A percentile compares a stretch with the other conserved stretches of the same genome.
Evolutionary conservation across 805 yeast genomes (phyloP).

Genomic region (Myxozyma kluyveri): DNA sequence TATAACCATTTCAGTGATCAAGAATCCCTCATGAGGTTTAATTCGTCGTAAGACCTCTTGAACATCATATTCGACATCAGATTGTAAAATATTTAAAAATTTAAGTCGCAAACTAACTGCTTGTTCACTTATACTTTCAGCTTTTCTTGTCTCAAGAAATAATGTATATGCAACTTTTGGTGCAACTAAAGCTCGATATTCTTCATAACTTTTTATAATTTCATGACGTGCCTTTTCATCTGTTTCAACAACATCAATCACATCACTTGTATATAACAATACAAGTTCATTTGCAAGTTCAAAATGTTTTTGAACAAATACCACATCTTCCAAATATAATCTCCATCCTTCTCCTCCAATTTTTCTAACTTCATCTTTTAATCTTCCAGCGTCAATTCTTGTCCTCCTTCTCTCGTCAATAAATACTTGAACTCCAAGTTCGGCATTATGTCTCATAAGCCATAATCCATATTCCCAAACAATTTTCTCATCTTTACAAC

Average conservation of each 20-base stretch:
- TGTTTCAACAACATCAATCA: conserved; percentile 33
- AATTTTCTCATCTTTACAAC: conserved; percentile 34
- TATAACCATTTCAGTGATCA: conserved; percentile 38
- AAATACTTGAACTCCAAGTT: conserved; percentile 38
- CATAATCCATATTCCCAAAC: conserved; percentile 42
- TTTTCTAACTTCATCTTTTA: conserved; percentile 36
- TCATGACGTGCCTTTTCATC: conserved; percentile 22
- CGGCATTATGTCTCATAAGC: conserved; percentile 36
- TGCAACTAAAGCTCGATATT: conserved; percentile 32
- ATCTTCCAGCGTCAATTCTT: conserved; percentile 33
- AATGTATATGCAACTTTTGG: conserved; percentile 39
- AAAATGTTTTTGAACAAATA: conserved; percentile 32
- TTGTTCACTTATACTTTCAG: conserved; percentile 17
- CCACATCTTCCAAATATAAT: conserved; percentile 38
- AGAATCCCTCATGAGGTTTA: conserved; percentile 33
- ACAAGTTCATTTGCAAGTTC: conserved; percentile 38
- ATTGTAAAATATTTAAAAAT: conserved; percentile 30
- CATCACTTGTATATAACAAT: conserved; percentile 37
- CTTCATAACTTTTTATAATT: conserved; percentile 31
- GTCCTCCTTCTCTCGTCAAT: conserved; percentile 30
- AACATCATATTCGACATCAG: conserved; percentile 32
- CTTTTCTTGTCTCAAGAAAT: conserved; percentile 26
- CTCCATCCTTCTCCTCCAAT: conserved; percentile 41
- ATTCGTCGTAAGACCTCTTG: conserved; percentile 31
- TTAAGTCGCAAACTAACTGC: conserved; percentile 32